Base-by-base conservation (phyloP, 2,329 filamentous ascomycete species). In the Ophiosphaerella korrae region DNA sequence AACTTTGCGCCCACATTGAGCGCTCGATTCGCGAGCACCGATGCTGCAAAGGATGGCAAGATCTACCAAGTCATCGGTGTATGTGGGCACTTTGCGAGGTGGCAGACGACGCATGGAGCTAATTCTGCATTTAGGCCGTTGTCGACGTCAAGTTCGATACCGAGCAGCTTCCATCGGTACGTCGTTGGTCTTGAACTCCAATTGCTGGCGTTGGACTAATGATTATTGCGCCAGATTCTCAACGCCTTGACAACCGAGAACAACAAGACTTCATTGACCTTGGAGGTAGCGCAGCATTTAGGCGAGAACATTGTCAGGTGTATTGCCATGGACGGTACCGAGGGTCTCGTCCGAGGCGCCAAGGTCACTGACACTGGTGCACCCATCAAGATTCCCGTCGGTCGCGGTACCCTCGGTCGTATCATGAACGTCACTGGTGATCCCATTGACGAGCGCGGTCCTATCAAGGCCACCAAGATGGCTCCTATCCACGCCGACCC, bases 401-500 rank as follows among this genome's bases (percentile, higher is more conserved):
- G 94, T 73, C 85, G 86, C 76, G 90, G 83, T 77, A 96, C 92
- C 67, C 90, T 99, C 70, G 94, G 94, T 75, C 94, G 94, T 84
- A 99, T 99, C 86, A 92, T 99, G 84, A 99, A 99, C 87, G 94
- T 99, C 82, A 99, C 94, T 84, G 94, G 94, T 87, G 93, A 99
- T 82, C 94, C 94, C 76, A 97, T 99, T 81, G 94, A 99, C 78
- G 94, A 97, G 86, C 92, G 94, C 83, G 94, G 94, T 69, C 94
- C 94, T 69, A 91, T 99, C 85, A 97, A 97, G 88, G 83, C 87
- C 75, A 84, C 87, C 79, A 94, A 96, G 86, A 84, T 80, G 77
- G 80, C 86, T 35, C 90, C 94, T 64, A 99, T 99, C 73, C 94
- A 99, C 87, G 85, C 91, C 77, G 93, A 99, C 65, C 87, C 94